Conservation (phyloP, 139 green algal genomes). For the Yamagishiella unicocca region DNA sequence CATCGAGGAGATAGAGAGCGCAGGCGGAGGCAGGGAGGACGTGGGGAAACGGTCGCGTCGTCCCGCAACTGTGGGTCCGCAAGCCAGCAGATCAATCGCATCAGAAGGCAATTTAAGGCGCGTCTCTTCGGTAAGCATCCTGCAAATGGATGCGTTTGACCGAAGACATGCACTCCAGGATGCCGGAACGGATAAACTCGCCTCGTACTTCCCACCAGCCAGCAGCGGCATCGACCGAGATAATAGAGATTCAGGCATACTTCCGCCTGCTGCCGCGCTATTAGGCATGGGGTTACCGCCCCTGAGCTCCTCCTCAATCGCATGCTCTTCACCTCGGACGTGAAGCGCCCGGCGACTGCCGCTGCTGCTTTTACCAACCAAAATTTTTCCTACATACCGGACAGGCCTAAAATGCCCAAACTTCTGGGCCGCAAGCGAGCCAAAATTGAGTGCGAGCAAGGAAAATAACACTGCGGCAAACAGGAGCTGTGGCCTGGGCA, state of each 20-base stretch:
- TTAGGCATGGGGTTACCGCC: neutral
- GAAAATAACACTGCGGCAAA: neutral
- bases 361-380: neutral
- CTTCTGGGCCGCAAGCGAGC: neutral
- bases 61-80: no score
- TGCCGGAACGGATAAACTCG: neutral
- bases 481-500: neutral
- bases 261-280: neutral
- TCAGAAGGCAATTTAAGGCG: no score
- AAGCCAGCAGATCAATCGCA: no score
- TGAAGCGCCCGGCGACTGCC: neutral
- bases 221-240: conserved; percentile 2
- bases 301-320: neutral
- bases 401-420: neutral
- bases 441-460: neutral
- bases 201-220: conserved; percentile 9
- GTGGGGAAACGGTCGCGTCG: no score
- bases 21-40: no score
- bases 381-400: neutral
- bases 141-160: no score
- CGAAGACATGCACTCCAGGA: no score
- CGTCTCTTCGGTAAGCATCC: no score
- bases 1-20: no score
- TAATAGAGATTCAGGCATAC: neutral
- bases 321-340: no score